Percentiles rank a stretch among this genome's conserved stretches.
Conservation (phyloP, 2,329 filamentous ascomycete species). For the Calonectria henricotiae region DNA sequence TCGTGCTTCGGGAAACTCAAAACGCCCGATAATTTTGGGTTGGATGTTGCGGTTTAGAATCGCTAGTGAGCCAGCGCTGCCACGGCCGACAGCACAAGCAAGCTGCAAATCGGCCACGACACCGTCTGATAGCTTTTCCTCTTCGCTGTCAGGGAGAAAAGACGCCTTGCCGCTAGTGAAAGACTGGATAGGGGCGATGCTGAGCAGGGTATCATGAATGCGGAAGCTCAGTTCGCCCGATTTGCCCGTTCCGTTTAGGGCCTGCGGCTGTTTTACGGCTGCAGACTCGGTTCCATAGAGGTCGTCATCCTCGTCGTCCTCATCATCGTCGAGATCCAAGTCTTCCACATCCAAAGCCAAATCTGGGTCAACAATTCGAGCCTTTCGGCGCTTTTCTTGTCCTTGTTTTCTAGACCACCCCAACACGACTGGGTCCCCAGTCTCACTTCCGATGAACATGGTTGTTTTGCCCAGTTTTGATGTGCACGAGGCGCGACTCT, state of each 20-base stretch:
- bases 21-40: constrained; percentile 79
- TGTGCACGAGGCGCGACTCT: constrained; percentile 78
- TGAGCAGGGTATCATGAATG: constrained; percentile 83
- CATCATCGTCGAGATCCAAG: constrained; percentile 73
- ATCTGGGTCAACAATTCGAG: constrained; percentile 71
- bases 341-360: constrained; percentile 68
- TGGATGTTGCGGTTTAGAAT: constrained; percentile 85
- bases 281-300: constrained; percentile 75
- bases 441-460: constrained; percentile 90
- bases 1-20: constrained; percentile 81
- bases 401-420: constrained; percentile 82
- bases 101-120: constrained; percentile 74
- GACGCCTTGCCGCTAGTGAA: constrained; percentile 78
- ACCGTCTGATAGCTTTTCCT: constrained; percentile 61
- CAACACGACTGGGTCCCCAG: constrained; percentile 84
- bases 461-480: constrained; percentile 77
- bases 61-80: constrained; percentile 79
- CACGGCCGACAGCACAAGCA: constrained; percentile 75
- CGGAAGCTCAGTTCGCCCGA: constrained; percentile 81
- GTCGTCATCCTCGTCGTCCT: constrained; percentile 77
- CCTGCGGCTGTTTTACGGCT: constrained; percentile 69
- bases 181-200: constrained; percentile 85
- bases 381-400: constrained; percentile 77
- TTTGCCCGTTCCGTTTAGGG: constrained; percentile 62
- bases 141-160: constrained; percentile 63